A percentile compares a stretch with the other conserved stretches of the same genome.
These are phyloP conservation scores for Ramaria rubella DNA, from an alignment of 768 basidiomycete species.

Conservation along the genomic window DNA sequence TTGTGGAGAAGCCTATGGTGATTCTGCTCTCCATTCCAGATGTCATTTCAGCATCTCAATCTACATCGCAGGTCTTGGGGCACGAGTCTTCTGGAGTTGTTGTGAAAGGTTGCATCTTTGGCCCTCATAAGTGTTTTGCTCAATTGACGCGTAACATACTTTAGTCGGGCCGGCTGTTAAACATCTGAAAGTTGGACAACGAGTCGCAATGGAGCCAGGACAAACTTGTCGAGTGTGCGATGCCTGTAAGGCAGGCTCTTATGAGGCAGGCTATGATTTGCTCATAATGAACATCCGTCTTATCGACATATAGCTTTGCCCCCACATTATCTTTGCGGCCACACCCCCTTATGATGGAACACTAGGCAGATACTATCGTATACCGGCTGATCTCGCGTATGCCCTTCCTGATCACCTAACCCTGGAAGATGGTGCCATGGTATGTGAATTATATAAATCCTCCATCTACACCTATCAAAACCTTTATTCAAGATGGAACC, in stretches of 20 bases:
- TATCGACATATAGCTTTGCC: constrained; percentile 55
- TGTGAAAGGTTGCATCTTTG: constrained; percentile 43
- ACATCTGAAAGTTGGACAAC: constrained; percentile 72
- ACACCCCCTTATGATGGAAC: constrained; percentile 94
- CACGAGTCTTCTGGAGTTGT: constrained; percentile 88
- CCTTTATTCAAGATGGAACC: constrained; percentile 73
- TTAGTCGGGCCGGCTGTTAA: constrained; percentile 73
- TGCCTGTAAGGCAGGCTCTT: constrained; percentile 77
- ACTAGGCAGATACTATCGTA: constrained; percentile 74
- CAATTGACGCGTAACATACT: not conserved
- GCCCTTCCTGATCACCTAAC: constrained; percentile 75
- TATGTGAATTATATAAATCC: constrained; percentile 23
- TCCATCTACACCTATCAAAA: not conserved
- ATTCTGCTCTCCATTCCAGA: constrained; percentile 7
- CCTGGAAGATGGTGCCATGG: constrained; percentile 94
- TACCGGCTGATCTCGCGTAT: constrained; percentile 83
- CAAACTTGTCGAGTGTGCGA: constrained; percentile 78
- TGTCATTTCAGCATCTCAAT: constrained; percentile 4
- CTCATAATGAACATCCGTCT: constrained; percentile 3
- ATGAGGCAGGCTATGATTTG: constrained; percentile 49
- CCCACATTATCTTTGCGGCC: constrained; percentile 82
- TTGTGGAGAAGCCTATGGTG: constrained; percentile 78
- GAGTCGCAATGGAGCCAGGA: constrained; percentile 90
- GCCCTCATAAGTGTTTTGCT: not conserved
- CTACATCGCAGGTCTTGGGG: constrained; percentile 66